A percentile compares a stretch with the other conserved stretches of the same genome.
phyloP scores from a whole-genome alignment of 768 basidiomycete genomes.

The Lactarius quietus region DNA sequence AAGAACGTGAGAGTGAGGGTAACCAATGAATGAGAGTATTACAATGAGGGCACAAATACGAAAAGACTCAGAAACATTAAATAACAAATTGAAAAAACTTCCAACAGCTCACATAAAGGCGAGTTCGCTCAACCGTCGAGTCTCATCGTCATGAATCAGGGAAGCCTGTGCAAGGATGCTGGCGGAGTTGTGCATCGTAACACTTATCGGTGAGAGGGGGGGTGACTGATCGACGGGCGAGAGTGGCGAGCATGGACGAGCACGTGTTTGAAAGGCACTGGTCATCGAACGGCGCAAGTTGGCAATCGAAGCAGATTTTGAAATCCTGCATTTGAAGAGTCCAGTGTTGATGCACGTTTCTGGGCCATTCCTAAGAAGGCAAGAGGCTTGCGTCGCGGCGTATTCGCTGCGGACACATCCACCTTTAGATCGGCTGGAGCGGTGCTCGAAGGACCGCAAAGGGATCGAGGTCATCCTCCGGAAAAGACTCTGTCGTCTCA shows the following conservation, averaged over 20 bases:
- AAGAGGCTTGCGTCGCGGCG: slow-evolving; percentile 2
- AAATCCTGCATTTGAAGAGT: background rate
- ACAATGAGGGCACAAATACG: background rate
- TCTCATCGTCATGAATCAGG: slow-evolving; percentile 64
- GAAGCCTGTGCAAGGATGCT: slow-evolving; percentile 52
- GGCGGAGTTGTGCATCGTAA: slow-evolving; percentile 56
- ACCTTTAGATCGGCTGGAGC: background rate
- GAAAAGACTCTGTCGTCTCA: slow-evolving; percentile 11
- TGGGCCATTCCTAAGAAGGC: slow-evolving; percentile 1
- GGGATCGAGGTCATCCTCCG: slow-evolving; percentile 12
- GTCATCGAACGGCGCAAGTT: slow-evolving; percentile 17
- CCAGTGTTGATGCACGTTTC: slow-evolving; percentile 8
- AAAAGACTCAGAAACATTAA: too few relatives aligned
- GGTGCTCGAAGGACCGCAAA: slow-evolving; percentile 1
- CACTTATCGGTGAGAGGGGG: slow-evolving; percentile 45
- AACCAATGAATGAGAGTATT: background rate
- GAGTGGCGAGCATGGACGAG: background rate
- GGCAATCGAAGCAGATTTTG: slow-evolving; percentile 7
- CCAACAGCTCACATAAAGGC: slow-evolving; percentile 47
- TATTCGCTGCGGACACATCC: background rate
- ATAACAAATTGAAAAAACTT: background rate
- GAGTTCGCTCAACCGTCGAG: slow-evolving; percentile 63
- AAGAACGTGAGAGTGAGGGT: background rate
- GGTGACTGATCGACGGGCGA: background rate
- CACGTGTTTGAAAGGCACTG: background rate